Evolutionary conservation across 164 flowering plant species (phyloP), one percentile per base, ranked within the genome.

Genomic region (Protea cynaroides): DNA sequence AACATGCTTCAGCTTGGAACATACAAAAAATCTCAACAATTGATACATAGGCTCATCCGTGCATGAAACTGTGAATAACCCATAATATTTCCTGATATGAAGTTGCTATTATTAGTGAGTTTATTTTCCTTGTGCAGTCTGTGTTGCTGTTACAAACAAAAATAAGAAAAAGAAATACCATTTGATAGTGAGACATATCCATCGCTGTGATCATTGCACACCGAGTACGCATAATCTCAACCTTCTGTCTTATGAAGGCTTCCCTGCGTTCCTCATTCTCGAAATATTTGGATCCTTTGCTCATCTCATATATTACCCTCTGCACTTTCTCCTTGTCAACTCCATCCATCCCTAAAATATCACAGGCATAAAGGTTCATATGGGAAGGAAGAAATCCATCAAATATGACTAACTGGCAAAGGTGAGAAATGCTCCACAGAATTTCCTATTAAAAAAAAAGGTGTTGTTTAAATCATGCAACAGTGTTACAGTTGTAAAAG

Each of bases 311-410:
- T 2, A 94, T 88, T 47, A 83, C 61, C 75, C 79, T 85, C 66
- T 92, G 99, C 70, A 94, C 97, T 74, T 77, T 94, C 75, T 92
- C 97, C 83, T 92, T 92, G 81, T 94, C 97, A 54, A 91, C 96
- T 62, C 96, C 96, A 25, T 92, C 97, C 99, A 94, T 94, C 24
- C 99, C 99, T 94, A 71, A 8, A 64, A 70, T 21, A 49, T 57
- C 46, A 63, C 5, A 18, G 25, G 14, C 37, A 14, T 25, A 4
- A 13, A 56, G 58, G 34, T 29, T 29, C 34, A 3, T 2, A n/a
- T 11, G 55, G 24, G 10, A 11, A 19, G 7, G 7, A 56, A 56
- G 15, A 14, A 56, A 25, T n/a, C 7, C 1, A 51, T n/a, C 8
- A 9, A 51, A 29, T 19, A 19, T 10, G 56, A 54, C 14, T 22